A percentile compares a stretch with the other conserved stretches of the same genome.
phyloP scores from a whole-genome alignment of 1,139 yeast genomes.

The Geotrichum candidum region DNA sequence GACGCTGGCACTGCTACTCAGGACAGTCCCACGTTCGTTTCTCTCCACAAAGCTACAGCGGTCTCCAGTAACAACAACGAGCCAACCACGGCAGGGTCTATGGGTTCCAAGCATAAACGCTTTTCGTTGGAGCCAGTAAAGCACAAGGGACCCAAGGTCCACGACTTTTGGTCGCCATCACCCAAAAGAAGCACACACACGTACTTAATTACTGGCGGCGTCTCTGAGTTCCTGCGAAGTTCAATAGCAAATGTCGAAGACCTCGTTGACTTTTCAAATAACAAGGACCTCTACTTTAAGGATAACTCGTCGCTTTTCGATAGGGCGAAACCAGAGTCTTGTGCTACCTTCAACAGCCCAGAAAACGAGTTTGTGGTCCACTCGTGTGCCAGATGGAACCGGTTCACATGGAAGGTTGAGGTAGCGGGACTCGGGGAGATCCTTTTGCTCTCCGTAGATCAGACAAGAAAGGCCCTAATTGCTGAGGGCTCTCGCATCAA shows the following conservation, averaged over 20 bases:
- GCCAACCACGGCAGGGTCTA: background rate
- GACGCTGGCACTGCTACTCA: background rate
- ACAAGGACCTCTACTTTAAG: slow-evolving; percentile 2
- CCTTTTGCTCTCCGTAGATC: background rate
- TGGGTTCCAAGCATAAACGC: background rate
- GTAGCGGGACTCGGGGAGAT: background rate
- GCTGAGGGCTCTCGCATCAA: slow-evolving; percentile 1
- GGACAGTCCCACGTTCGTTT: background rate
- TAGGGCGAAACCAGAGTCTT: background rate
- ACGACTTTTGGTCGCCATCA: slow-evolving; percentile 14
- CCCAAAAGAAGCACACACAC: slow-evolving; percentile 8
- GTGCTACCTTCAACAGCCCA: background rate
- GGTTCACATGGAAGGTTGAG: slow-evolving; percentile 11
- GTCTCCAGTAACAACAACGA: background rate
- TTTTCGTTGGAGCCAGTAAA: background rate
- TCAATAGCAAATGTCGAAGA: slow-evolving; percentile 11
- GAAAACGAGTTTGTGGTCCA: background rate
- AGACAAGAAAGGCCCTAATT: background rate
- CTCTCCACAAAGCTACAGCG: background rate
- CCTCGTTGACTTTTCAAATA: slow-evolving; percentile 3
- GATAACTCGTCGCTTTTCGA: background rate
- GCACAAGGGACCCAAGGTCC: background rate
- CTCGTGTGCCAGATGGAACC: slow-evolving; percentile 7
- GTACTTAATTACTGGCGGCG: slow-evolving; percentile 7
- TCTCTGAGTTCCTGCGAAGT: slow-evolving; percentile 10